These are phyloP conservation scores for Entamoeba invadens DNA, from an alignment of 208 protist species.

Conservation along the genomic window DNA sequence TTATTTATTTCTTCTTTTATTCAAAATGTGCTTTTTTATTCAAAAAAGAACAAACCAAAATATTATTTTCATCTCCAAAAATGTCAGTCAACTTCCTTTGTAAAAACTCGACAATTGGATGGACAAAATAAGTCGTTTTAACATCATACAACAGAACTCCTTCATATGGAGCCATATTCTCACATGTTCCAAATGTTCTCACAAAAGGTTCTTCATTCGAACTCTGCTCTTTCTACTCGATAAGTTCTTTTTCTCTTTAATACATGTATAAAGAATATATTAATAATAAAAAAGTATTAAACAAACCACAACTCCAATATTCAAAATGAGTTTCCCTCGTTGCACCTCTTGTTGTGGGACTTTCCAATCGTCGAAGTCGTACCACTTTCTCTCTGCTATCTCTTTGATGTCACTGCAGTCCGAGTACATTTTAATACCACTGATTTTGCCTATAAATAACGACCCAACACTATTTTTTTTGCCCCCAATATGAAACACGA, in stretches of 20 bases:
- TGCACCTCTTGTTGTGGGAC: too few relatives aligned
- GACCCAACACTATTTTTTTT: not conserved
- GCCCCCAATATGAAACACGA: not conserved
- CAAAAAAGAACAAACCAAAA: not conserved
- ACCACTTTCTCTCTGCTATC: not conserved
- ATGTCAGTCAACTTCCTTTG: not conserved
- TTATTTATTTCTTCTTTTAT: too few relatives aligned
- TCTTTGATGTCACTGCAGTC: not conserved
- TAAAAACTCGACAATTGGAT: not conserved
- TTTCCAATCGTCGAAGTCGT: not conserved
- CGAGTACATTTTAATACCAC: not conserved
- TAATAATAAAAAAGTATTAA: too few relatives aligned
- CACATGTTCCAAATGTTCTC: not conserved
- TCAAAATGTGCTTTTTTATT: too few relatives aligned
- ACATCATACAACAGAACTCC: not conserved
- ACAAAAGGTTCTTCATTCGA: not conserved
- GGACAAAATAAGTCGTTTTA: not conserved
- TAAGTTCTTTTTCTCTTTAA: too few relatives aligned
- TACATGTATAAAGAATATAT: too few relatives aligned
- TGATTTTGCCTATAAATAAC: not conserved
- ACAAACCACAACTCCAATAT: too few relatives aligned
- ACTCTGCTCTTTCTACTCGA: too few relatives aligned
- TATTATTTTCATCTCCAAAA: not conserved
- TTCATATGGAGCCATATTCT: not conserved
- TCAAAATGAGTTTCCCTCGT: too few relatives aligned